Evolutionary conservation across 805 yeast species (phyloP), one percentile per base, ranked within the genome.

Genomic region (Candida sakaeoensis): DNA sequence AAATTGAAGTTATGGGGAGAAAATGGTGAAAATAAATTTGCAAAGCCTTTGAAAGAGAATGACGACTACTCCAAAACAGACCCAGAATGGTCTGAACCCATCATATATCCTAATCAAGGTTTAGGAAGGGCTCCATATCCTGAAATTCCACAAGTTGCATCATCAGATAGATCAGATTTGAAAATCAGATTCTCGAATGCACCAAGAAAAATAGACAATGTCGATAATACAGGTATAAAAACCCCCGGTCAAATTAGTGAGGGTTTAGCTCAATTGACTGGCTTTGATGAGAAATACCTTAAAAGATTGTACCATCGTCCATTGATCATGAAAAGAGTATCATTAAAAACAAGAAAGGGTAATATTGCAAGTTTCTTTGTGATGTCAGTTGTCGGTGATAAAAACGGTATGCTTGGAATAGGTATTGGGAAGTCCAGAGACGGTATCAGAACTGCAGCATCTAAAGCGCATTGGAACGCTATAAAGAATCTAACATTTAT

Each of bases 371-470:
- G 87, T 28, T 82, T 79, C 60, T 91, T 85, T 62, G 84, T 89
- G 0, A 62, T 93, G 47, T 91, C 89, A 10, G 85, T 89, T 26
- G 96, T 85, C 12, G 99, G 99, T 35, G 95, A 93, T 63, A 76
- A 81, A 40, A 85, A 86, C 48, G 99, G 99, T 48, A 85, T 88
- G 83, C 72, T 93, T 44, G 98, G 98, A 26, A 70, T 90, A 36
- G 99, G 98, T 36, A 95, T 89, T 61, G 99, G 98, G 46, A 87
- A 86, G 57, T 91, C 93, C 45, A 72, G 88, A 50, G 81, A 77
- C 41, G 87, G 83, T 44, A 76, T 83, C 66, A 68, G 83, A 37
- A 74, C 75, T 40, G 96, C 98, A 2, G 74, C 82, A 24, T 67
- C 76, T 29, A 85, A 87, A 58, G 96, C 98, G 4, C 88, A 82